Evolutionary conservation across 768 basidiomycete species (phyloP), one percentile per base, ranked within the genome.

Genomic region (Nidula microcarpa): DNA sequence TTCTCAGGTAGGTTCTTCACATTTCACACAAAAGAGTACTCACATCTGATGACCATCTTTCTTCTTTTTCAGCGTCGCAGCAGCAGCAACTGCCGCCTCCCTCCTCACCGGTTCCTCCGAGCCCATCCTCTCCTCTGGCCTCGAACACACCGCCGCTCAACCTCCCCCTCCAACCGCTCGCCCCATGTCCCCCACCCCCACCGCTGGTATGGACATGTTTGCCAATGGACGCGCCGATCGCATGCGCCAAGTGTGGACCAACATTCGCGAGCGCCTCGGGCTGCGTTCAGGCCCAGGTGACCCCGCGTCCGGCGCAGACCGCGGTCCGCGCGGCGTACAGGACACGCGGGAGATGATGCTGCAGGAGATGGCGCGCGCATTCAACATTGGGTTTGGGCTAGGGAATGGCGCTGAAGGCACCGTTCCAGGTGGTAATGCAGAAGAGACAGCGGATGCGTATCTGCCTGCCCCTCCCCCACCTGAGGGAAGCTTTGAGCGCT

Each of bases 21-120:
- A 30, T 30, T 30, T 4, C 23, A 30, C 23, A 4, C 23, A 30
- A 30, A 30, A 30, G 23, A 30, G 23, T 30, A 30, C 13, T 45
- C 50, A 30, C 33, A 33, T 49, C 9, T 36, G 32, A 33, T 43
- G 18, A 46, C 41, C 49, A 39, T 39, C 33, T 48, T 51, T 6
- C n/a, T n/a, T n/a, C n/a, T n/a, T 47, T 8, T 64, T 47, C 56
- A 89, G 91, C 60, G 91, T 93, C 33, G 91, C 91, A 3, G 90
- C 91, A n/a, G 89, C 91, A 8, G 91, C 91, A n/a, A 92, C 91
- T 1, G 91, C 91, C 1, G 89, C 89, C 6, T 93, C 91, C 3
- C 77, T 91, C 32, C 76, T 90, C n/a, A 85, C 86, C 1, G 88
- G 88, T 35, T 80, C 84, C 18, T 81, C 84, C 4, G 81, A 86